These are phyloP conservation scores for Aureobasidium sp. DNA, from an alignment of 2,329 filamentous ascomycete genomes.

Conservation along the genomic window DNA sequence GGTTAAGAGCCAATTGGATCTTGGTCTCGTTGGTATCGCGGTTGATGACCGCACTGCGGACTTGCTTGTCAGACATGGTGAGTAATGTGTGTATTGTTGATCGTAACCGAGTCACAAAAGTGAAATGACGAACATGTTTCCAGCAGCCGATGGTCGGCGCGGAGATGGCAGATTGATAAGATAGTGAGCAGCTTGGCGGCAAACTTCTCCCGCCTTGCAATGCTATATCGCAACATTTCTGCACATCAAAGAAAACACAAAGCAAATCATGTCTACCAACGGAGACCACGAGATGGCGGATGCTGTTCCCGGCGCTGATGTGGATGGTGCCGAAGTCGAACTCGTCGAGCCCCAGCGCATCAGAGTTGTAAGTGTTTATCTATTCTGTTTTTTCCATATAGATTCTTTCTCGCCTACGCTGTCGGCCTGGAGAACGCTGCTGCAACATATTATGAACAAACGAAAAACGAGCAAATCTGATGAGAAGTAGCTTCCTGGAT, in stretches of 20 bases:
- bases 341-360: slow-evolving; percentile 36
- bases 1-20: slow-evolving; percentile 83
- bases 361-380: slow-evolving; percentile 32
- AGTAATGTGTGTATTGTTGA: neutral
- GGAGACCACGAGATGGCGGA: slow-evolving; percentile 29
- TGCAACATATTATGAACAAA: neutral
- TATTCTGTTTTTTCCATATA: neutral
- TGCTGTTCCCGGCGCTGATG: slow-evolving; percentile 37
- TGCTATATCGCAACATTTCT: neutral
- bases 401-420: neutral
- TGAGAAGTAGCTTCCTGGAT: slow-evolving; percentile 63
- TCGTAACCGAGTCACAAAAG: neutral
- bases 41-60: slow-evolving; percentile 67
- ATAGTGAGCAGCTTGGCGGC: slow-evolving; percentile 2
- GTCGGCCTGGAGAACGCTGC: neutral
- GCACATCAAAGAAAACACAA: neutral
- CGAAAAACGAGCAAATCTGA: neutral
- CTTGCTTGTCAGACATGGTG: slow-evolving; percentile 20
- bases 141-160: neutral
- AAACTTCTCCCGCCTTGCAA: slow-evolving; percentile 10
- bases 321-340: slow-evolving; percentile 34
- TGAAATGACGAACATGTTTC: neutral
- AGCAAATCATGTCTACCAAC: slow-evolving; percentile 10
- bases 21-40: slow-evolving; percentile 98
- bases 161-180: neutral